Base-by-base conservation (phyloP, 768 basidiomycete species). In the Nidularia pulvinata region DNA sequence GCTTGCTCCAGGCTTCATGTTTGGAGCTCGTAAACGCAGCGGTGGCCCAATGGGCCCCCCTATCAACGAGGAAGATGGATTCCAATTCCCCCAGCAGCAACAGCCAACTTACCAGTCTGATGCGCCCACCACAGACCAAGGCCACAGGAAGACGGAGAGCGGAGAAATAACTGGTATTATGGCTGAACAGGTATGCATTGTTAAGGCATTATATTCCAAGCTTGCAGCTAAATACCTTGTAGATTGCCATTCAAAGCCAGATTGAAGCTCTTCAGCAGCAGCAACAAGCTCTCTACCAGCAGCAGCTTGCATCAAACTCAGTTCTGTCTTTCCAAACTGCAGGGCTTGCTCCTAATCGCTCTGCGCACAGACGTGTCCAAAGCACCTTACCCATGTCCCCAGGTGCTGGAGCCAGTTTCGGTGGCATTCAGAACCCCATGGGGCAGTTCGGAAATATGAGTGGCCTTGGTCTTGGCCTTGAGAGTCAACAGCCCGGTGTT, bases 231-330 rank as follows among this genome's bases (percentile, higher is more conserved):
- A 44, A 33, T 30, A 9, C 45, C 45, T 25, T 45, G 2, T 63
- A 93, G 91, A 91, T 95, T 63, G 92, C 92, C 45, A 65, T 96
- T 53, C 94, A 95, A 71, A 92, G 69, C 61, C 93, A 96, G 69
- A 95, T 95, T 58, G 93, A 94, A 71, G 89, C 82, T 4, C 74
- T 96, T 54, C 91, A 94, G 61, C 90, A 93, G 50, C 93, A 96
- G 57, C 93, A 96, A 60, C 89, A 93, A 59, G 90, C 85, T 25
- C 80, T 96, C 36, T 91, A 94, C 65, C 92, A 94, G 63, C 91
- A 93, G 55, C 92, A 95, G 60, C 79, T 96, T 52, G 93, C 90
- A 1, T 93, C 91, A 33, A 92, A 92, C 63, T 87, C 89, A 59
- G 88, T 94, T 48, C 73, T 93, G 47, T 89, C 89, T 37, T 84